Evolutionary conservation across 371 early-diverging fungal species (phyloP).

Genomic region (Dinochytrium kinnereticum): DNA sequence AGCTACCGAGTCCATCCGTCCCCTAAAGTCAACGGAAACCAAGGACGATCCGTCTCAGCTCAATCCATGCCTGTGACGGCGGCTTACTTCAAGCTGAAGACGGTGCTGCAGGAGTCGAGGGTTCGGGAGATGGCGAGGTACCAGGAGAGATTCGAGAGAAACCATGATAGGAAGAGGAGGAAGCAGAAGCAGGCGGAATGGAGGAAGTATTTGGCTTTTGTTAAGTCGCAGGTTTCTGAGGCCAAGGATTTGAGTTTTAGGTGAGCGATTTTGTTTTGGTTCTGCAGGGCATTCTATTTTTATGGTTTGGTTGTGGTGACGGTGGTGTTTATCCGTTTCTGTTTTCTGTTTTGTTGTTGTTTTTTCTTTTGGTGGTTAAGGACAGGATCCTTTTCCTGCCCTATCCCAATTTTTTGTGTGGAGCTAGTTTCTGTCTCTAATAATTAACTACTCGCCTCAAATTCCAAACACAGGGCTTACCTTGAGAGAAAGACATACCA

Average conservation of each 20-base stretch:
- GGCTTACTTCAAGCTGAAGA: constrained; percentile 44
- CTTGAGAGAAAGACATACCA: constrained; percentile 12
- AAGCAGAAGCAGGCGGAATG: constrained; percentile 50
- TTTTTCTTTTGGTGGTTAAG: too few species aligned
- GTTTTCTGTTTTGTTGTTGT: not conserved
- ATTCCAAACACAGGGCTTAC: not conserved
- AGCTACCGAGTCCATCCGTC: constrained; percentile 22
- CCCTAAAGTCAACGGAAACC: not conserved
- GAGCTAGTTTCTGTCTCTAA: too few species aligned
- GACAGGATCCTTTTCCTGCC: too few species aligned
- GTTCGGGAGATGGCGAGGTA: constrained; percentile 42
- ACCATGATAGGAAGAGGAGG: constrained; percentile 43
- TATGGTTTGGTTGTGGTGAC: too few species aligned
- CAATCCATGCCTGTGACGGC: not conserved
- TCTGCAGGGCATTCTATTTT: too few species aligned
- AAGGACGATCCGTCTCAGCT: constrained; percentile 28
- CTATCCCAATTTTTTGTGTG: too few species aligned
- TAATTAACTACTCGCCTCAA: too few species aligned
- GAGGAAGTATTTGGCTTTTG: constrained; percentile 42
- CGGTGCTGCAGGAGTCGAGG: constrained; percentile 45
- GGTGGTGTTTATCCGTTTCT: not conserved
- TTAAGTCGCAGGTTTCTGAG: constrained; percentile 44
- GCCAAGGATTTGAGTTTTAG: constrained; percentile 48
- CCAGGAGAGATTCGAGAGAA: constrained; percentile 53
- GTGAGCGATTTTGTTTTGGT: too few species aligned